Percentiles rank a stretch among this genome's conserved stretches.
Conservation (phyloP, 2,329 filamentous ascomycete species). For the Aspergillus sojae region DNA sequence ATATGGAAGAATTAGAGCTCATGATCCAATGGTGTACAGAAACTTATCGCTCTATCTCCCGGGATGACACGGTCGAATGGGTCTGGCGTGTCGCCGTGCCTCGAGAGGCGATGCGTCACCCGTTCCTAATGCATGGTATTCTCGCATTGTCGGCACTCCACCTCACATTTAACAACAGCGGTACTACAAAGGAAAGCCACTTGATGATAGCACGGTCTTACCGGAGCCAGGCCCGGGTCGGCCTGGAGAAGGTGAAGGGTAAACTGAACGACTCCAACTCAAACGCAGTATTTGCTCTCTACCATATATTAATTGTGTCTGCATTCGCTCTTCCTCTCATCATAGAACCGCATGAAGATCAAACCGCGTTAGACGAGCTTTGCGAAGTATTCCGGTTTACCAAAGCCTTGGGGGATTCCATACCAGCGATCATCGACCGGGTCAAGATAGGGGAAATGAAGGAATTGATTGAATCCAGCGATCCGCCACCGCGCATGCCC, state of each 20-base stretch:
- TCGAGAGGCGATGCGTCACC: slow-evolving; percentile 31
- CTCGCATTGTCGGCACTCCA: slow-evolving; percentile 39
- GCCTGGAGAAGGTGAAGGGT: slow-evolving; percentile 25
- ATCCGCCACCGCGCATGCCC: slow-evolving; percentile 34
- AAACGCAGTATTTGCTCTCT: slow-evolving; percentile 40
- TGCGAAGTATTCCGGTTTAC: slow-evolving; percentile 33
- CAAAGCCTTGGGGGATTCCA: slow-evolving; percentile 31
- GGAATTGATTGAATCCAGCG: slow-evolving; percentile 28
- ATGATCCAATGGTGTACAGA: slow-evolving; percentile 40
- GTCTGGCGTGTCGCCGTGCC: slow-evolving; percentile 38
- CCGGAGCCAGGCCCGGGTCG: slow-evolving; percentile 27
- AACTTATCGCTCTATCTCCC: slow-evolving; percentile 36
- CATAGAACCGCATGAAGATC: slow-evolving; percentile 7
- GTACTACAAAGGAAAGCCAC: slow-evolving; percentile 25
- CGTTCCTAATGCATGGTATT: slow-evolving; percentile 38
- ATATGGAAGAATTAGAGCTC: slow-evolving; percentile 36
- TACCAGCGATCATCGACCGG: slow-evolving; percentile 26
- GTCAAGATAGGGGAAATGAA: slow-evolving; percentile 30
- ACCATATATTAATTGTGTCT: slow-evolving; percentile 37
- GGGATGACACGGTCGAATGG: slow-evolving; percentile 24
- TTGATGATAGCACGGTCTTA: slow-evolving; percentile 32
- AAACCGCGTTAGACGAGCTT: slow-evolving; percentile 32
- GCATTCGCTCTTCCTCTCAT: slow-evolving; percentile 35
- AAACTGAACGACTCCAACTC: slow-evolving; percentile 32
- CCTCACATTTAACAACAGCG: slow-evolving; percentile 24